Evolutionary conservation across 805 yeast genomes (phyloP).

Genomic region (Starmera quercuum): DNA sequence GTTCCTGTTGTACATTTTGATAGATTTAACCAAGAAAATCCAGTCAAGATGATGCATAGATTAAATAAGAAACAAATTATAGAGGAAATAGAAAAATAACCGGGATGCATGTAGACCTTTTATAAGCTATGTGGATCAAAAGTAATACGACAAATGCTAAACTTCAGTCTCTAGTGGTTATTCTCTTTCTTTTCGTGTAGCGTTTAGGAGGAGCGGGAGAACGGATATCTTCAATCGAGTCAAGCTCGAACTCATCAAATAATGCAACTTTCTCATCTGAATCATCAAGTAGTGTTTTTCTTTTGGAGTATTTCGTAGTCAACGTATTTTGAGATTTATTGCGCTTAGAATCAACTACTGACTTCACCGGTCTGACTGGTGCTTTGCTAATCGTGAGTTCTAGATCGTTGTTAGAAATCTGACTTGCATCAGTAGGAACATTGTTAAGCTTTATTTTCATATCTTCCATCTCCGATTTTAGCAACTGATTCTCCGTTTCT

Average conservation of each 20-base stretch:
- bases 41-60: conserved; percentile 62
- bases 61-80: conserved; percentile 46
- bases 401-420: conserved; percentile 8
- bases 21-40: conserved; percentile 34
- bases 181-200: conserved; percentile 15
- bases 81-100: conserved; percentile 35
- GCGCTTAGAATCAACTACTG: not conserved
- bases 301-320: conserved; percentile 5
- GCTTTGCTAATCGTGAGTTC: conserved; percentile 1
- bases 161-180: conserved; percentile 11
- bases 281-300: conserved; percentile 25
- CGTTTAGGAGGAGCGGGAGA: conserved; percentile 11
- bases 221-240: conserved; percentile 4
- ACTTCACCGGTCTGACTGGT: not conserved
- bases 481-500: conserved; percentile 10
- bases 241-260: conserved; percentile 18
- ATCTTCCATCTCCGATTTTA: conserved; percentile 10
- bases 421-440: conserved; percentile 11
- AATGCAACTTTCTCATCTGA: conserved; percentile 6
- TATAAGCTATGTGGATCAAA: not conserved
- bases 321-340: not conserved
- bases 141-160: not conserved
- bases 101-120: not conserved
- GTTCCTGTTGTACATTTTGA: conserved; percentile 73
- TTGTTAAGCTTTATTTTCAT: conserved; percentile 7